These are phyloP conservation scores for Paramecium sexaurelia DNA, from an alignment of 73 alveolate genomes.

Conservation along the genomic window DNA sequence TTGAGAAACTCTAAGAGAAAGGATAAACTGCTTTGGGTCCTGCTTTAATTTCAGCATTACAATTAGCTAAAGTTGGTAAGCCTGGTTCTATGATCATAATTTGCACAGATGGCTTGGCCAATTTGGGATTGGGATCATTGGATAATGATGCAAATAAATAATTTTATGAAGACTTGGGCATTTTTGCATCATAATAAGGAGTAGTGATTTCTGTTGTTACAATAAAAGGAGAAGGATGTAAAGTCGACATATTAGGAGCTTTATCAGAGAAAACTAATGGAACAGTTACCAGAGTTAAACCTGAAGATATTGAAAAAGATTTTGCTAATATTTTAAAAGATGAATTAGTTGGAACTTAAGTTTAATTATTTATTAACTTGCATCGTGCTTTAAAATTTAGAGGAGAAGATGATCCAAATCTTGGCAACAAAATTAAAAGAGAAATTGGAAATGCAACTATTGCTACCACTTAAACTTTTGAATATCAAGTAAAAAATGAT, in stretches of 20 bases:
- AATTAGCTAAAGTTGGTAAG: constrained; percentile 77
- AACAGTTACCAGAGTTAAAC: constrained; percentile 86
- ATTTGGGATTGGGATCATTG: constrained; percentile 91
- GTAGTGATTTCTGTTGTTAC: constrained; percentile 82
- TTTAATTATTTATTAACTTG: constrained; percentile 76
- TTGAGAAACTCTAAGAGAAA: constrained; percentile 79
- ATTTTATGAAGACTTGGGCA: constrained; percentile 87
- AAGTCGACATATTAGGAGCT: constrained; percentile 78
- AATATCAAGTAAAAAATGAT: constrained; percentile 76
- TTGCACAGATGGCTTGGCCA: constrained; percentile 98
- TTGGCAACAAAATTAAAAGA: constrained; percentile 69
- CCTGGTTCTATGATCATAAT: constrained; percentile 90
- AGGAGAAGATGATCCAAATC: constrained; percentile 78
- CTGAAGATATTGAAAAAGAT: constrained; percentile 83
- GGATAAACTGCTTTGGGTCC: constrained; percentile 98
- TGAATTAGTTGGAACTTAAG: constrained; percentile 91
- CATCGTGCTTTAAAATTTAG: constrained; percentile 90
- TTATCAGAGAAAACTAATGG: constrained; percentile 93
- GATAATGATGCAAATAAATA: constrained; percentile 70
- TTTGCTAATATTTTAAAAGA: constrained; percentile 86
- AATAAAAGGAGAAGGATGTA: constrained; percentile 93
- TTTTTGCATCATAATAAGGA: constrained; percentile 82
- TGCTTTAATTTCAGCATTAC: constrained; percentile 82
- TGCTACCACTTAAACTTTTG: constrained; percentile 87
- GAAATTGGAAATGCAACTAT: constrained; percentile 89